Conservation (phyloP, 2,329 filamentous ascomycete species). For the Claviceps pusilla region DNA sequence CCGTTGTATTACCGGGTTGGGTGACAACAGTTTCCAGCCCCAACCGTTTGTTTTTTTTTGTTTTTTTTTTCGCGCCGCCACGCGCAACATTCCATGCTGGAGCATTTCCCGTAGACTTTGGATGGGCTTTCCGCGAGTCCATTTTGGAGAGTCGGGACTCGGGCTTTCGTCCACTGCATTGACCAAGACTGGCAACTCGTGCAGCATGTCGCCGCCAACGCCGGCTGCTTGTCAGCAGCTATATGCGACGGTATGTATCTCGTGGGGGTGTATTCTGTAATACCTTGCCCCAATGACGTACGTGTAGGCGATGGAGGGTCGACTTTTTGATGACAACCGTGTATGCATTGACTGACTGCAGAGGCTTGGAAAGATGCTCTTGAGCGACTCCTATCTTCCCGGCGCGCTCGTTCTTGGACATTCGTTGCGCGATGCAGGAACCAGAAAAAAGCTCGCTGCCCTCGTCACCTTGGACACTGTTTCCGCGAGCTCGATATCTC, state of each 20-base stretch:
- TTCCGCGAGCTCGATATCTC: slow-evolving; percentile 55
- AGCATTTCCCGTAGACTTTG: not conserved
- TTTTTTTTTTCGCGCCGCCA: too few species aligned
- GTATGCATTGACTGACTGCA: slow-evolving; percentile 1
- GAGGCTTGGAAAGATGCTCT: slow-evolving; percentile 53
- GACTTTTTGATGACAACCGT: not conserved
- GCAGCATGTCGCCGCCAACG: slow-evolving; percentile 1
- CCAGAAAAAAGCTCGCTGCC: slow-evolving; percentile 70
- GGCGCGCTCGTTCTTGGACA: slow-evolving; percentile 88
- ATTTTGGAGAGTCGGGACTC: not conserved
- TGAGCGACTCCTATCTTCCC: slow-evolving; percentile 85
- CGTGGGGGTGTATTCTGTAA: slow-evolving; percentile 14
- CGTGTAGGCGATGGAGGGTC: not conserved
- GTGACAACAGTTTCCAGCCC: too few species aligned
- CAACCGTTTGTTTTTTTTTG: too few species aligned
- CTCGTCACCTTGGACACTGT: slow-evolving; percentile 71
- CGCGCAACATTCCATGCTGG: not conserved
- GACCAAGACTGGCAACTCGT: not conserved
- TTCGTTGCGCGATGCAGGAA: slow-evolving; percentile 81
- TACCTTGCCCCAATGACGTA: not conserved
- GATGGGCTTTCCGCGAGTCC: too few species aligned
- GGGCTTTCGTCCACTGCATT: not conserved
- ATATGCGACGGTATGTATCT: slow-evolving; percentile 36
- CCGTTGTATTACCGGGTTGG: too few species aligned
- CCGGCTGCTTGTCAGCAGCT: slow-evolving; percentile 28